Conservation (phyloP, 1,284 basidiomycete species). For the Sparassis latifolia region DNA sequence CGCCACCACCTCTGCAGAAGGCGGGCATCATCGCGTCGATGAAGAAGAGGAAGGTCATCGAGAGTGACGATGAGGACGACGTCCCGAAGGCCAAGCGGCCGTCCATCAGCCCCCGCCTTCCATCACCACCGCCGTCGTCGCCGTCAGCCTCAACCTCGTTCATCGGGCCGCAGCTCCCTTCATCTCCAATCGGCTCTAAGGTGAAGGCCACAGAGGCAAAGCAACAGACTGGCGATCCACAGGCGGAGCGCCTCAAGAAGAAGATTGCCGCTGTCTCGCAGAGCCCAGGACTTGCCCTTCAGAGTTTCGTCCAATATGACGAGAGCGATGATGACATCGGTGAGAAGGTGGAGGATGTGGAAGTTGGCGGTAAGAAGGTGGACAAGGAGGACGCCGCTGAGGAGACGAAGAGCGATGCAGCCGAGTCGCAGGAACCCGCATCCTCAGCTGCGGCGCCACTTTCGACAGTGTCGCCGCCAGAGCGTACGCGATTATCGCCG, state of each 20-base stretch:
- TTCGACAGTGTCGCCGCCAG: constrained; percentile 8
- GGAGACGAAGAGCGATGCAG: not conserved
- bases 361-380: constrained; percentile 24
- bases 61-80: constrained; percentile 36
- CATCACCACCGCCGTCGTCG: too few species aligned
- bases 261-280: constrained; percentile 47
- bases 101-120: too few species aligned
- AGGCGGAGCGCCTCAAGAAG: constrained; percentile 50
- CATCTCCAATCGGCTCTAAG: constrained; percentile 23
- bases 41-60: constrained; percentile 52
- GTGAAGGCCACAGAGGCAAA: constrained; percentile 17
- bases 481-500: not conserved
- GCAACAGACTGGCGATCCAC: constrained; percentile 40
- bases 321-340: constrained; percentile 46
- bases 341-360: constrained; percentile 20
- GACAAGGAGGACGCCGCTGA: not conserved
- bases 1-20: constrained; percentile 20
- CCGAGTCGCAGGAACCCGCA: constrained; percentile 18
- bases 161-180: constrained; percentile 61
- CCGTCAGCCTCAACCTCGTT: constrained; percentile 31
- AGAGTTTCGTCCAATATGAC: constrained; percentile 43
- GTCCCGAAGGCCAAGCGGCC: constrained; percentile 36
- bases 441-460: constrained; percentile 14
- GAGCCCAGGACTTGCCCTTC: constrained; percentile 36
- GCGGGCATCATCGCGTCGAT: constrained; percentile 44